Evolutionary conservation across 805 yeast genomes (phyloP).

Genomic region (Ascoidea rubescens): DNA sequence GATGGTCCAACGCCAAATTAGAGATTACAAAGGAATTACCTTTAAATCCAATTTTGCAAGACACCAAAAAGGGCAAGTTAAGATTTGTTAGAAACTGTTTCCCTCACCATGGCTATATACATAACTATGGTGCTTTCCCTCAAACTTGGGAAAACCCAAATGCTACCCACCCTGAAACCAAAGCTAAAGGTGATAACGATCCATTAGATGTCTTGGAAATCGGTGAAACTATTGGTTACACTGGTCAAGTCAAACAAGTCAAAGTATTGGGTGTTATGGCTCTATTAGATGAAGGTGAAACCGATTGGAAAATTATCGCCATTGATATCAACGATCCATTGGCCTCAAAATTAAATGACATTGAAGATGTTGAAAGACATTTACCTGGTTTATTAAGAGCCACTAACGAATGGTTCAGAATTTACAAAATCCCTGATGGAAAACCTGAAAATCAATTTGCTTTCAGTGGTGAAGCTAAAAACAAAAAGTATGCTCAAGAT

Average conservation of each 20-base stretch:
- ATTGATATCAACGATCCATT: conserved; percentile 81
- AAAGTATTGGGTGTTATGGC: conserved; percentile 93
- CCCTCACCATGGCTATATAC: conserved; percentile 98
- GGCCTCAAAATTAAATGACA: conserved; percentile 74
- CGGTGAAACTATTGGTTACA: conserved; percentile 48
- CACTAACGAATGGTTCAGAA: conserved; percentile 96
- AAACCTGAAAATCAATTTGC: conserved; percentile 95
- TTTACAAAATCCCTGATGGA: conserved; percentile 96
- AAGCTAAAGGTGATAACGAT: conserved; percentile 68
- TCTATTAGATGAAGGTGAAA: conserved; percentile 81
- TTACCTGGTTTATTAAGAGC: conserved; percentile 90
- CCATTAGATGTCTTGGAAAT: conserved; percentile 80
- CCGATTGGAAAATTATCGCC: conserved; percentile 87
- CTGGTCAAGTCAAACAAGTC: conserved; percentile 74
- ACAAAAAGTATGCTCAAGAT: conserved; percentile 75
- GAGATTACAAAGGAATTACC: conserved; percentile 79
- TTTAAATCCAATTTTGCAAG: conserved; percentile 92
- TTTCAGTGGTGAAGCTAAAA: conserved; percentile 87
- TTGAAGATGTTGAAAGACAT: conserved; percentile 79
- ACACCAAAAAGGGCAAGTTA: conserved; percentile 91
- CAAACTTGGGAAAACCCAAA: conserved; percentile 81
- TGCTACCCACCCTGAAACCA: conserved; percentile 49
- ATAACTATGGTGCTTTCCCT: conserved; percentile 97
- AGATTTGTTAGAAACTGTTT: conserved; percentile 94
- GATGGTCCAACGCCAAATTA: conserved; percentile 96